These are phyloP conservation scores for Wickerhamiella vanderwaltii DNA, from an alignment of 805 yeast genomes.

Conservation along the genomic window DNA sequence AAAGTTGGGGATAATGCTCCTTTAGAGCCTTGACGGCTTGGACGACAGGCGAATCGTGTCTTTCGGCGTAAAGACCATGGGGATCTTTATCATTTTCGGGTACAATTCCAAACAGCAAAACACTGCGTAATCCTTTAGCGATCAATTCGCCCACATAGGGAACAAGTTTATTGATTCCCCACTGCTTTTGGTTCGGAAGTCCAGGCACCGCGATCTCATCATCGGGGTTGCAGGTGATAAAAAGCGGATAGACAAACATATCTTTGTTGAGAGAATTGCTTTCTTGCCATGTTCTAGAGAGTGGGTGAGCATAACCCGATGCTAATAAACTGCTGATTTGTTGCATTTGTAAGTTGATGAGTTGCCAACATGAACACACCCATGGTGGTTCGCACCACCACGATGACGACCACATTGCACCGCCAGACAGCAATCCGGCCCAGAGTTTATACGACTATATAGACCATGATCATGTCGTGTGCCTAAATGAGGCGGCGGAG, in stretches of 20 bases:
- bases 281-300: slow-evolving; percentile 82
- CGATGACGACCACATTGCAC: slow-evolving; percentile 46
- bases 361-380: slow-evolving; percentile 1
- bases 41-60: slow-evolving; percentile 92
- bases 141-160: slow-evolving; percentile 62
- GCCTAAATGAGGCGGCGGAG: slow-evolving; percentile 48
- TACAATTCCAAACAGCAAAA: slow-evolving; percentile 81
- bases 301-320: slow-evolving; percentile 90
- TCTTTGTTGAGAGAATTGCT: slow-evolving; percentile 72
- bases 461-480: slow-evolving; percentile 46
- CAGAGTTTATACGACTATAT: slow-evolving; percentile 43
- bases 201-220: slow-evolving; percentile 65
- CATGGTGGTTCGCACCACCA: slow-evolving; percentile 22
- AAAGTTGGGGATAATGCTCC: slow-evolving; percentile 63
- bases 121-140: slow-evolving; percentile 71
- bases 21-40: slow-evolving; percentile 55
- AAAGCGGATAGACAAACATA: slow-evolving; percentile 88
- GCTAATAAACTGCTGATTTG: slow-evolving; percentile 57
- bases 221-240: slow-evolving; percentile 67
- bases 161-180: slow-evolving; percentile 67
- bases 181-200: slow-evolving; percentile 77
- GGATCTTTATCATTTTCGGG: slow-evolving; percentile 66
- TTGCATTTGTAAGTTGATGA: no score
- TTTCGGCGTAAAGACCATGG: slow-evolving; percentile 83
- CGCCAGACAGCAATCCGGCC: slow-evolving; percentile 61